These are phyloP conservation scores for Leptodontidium sp. DNA, from an alignment of 2,329 filamentous ascomycete species.

Conservation along the genomic window DNA sequence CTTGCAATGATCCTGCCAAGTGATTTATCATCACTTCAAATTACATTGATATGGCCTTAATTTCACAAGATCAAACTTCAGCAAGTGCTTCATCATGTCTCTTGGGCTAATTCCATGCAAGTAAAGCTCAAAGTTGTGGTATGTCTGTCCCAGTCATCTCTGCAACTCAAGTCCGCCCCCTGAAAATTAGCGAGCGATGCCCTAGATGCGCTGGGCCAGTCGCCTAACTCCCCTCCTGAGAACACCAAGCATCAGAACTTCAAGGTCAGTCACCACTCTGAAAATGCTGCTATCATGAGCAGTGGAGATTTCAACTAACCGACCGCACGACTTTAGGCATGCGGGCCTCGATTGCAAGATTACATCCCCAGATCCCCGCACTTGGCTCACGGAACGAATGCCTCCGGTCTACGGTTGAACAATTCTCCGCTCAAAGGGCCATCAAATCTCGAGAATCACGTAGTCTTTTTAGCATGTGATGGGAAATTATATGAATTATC, in stretches of 20 bases:
- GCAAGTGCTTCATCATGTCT: not conserved
- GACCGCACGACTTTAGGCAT: conserved; percentile 11
- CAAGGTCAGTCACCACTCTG: not conserved
- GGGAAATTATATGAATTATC: not conserved
- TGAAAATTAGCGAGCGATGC: conserved; percentile 5
- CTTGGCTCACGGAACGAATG: conserved; percentile 11
- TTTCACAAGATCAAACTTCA: not conserved
- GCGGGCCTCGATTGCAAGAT: conserved; percentile 18
- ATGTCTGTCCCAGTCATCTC: too few species aligned
- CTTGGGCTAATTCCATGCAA: too few species aligned
- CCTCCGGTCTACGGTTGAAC: conserved; percentile 19
- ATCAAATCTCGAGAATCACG: not conserved
- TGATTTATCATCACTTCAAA: not conserved
- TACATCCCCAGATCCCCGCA: conserved; percentile 7
- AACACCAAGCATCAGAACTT: not conserved
- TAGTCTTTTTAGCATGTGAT: not conserved
- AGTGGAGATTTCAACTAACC: not conserved
- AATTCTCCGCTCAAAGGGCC: conserved; percentile 7
- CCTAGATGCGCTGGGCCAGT: not conserved
- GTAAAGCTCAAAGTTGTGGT: too few species aligned
- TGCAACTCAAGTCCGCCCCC: not conserved
- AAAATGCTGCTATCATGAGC: not conserved
- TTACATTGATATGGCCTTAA: not conserved
- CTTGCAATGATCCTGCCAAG: not conserved
- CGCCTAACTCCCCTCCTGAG: not conserved